A percentile compares a stretch with the other conserved stretches of the same genome.
phyloP scores from a whole-genome alignment of 2,329 filamentous ascomycete species.

The Graphium sp. region DNA sequence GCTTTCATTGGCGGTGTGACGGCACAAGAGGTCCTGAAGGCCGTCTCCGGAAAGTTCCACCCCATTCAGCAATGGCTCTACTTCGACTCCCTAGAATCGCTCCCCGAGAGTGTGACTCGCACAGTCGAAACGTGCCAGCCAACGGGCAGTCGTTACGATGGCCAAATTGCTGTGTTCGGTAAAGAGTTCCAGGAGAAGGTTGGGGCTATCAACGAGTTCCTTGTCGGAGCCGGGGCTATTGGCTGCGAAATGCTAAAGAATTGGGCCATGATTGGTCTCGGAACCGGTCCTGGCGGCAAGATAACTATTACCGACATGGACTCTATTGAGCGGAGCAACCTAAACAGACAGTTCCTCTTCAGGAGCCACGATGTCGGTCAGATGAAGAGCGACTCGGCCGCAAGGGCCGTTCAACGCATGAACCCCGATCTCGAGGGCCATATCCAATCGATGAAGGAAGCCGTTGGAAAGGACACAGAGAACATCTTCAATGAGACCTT shows the following conservation, averaged over 20 bases:
- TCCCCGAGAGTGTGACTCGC: constrained; percentile 58
- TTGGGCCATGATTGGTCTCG: constrained; percentile 97
- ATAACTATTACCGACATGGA: constrained; percentile 96
- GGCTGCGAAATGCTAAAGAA: constrained; percentile 99
- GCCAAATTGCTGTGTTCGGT: constrained; percentile 92
- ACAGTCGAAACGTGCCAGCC: constrained; percentile 83
- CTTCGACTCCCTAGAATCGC: constrained; percentile 92
- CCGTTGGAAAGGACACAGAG: constrained; percentile 84
- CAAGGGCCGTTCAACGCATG: constrained; percentile 81
- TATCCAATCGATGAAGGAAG: constrained; percentile 72
- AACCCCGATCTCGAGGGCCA: constrained; percentile 83
- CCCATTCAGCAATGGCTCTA: constrained; percentile 95
- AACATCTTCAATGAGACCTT: constrained; percentile 88
- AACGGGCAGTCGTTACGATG: constrained; percentile 74
- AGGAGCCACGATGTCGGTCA: constrained; percentile 82
- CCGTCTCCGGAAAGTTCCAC: constrained; percentile 92
- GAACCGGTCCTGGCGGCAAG: constrained; percentile 71
- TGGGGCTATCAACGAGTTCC: constrained; percentile 75
- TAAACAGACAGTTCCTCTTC: constrained; percentile 96
- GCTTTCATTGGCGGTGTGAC: constrained; percentile 89
- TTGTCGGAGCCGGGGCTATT: constrained; percentile 92
- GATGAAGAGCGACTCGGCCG: constrained; percentile 91
- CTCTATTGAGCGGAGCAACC: constrained; percentile 95
- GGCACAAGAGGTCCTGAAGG: constrained; percentile 91
- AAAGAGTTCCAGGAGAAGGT: constrained; percentile 89